Evolutionary conservation across 163 green algal genomes (phyloP).

Genomic region (Scenedesmus sp.): DNA sequence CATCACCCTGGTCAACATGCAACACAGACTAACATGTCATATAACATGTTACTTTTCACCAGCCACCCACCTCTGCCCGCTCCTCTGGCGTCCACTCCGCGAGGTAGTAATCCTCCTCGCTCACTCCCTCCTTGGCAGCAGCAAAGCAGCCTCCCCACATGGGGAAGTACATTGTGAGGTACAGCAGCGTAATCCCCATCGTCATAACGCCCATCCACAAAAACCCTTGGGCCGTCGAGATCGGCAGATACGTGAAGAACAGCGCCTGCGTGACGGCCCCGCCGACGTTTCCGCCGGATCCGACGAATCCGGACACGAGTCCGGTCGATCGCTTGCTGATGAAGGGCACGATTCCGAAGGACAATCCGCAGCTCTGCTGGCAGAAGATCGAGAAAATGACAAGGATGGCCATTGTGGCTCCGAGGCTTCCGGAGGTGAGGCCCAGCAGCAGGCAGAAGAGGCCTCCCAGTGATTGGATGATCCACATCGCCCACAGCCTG

Average conservation of each 20-base stretch:
- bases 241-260: conserved; percentile 76
- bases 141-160: conserved; percentile 86
- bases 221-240: conserved; percentile 64
- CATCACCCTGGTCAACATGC: too few species aligned
- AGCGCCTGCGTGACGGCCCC: conserved; percentile 80
- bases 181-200: conserved; percentile 75
- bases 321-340: conserved; percentile 89
- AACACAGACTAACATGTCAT: not conserved
- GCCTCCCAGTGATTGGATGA: conserved; percentile 70
- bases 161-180: conserved; percentile 87
- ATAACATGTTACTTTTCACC: not conserved
- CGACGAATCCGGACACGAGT: conserved; percentile 91
- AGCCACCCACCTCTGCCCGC: conserved; percentile 35
- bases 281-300: conserved; percentile 90
- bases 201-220: conserved; percentile 88
- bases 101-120: conserved; percentile 89
- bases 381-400: conserved; percentile 88
- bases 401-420: conserved; percentile 79
- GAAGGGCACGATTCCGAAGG: conserved; percentile 94
- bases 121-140: conserved; percentile 66
- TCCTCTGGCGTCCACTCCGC: conserved; percentile 63
- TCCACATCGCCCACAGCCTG: conserved; percentile 81
- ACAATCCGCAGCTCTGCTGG: conserved; percentile 77
- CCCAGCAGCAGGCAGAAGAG: conserved; percentile 81
- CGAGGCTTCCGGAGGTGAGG: conserved; percentile 63